Evolutionary conservation across 345 rosid genomes (phyloP), one percentile per base, ranked within the genome.

Genomic region (Cardiospermum halicacabum): DNA sequence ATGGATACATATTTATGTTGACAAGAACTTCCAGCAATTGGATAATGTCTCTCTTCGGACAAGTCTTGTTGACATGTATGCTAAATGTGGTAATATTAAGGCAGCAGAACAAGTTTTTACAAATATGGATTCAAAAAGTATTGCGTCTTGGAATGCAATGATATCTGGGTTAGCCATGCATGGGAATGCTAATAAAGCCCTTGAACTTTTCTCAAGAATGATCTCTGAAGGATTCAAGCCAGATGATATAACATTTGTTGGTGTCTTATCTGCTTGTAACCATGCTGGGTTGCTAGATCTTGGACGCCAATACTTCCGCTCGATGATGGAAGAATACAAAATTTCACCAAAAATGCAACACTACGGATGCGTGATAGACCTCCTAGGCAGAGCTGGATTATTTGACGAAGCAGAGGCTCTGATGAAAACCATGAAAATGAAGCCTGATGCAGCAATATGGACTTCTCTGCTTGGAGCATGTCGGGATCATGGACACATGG

Each of bases 361-460:
- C 77, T 91, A 81, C 57, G 89, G 93, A 55, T 83, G 93, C 71
- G 66, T 89, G 83, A 70, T 86, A 48, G 87, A 88, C 76, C 95
- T 91, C 72, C 75, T 88, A 26, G 96, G 91, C 34, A 76, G 71
- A 73, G 83, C 76, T 2, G 93, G 93, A 61, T 58, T 76, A 64
- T 83, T 86, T 54, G 83, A 77, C 63, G 96, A 88, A 74, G 89
- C 79, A 1, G 83, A 82, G 72, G 72, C 78, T 37, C 26, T 84
- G 65, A 75, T 85, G 47, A 64, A 67, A 27, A 68, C 53, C 5
- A 84, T 86, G 97, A 69, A 69, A 70, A 72, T 84, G 75, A 70
- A 82, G 18, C 90, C 88, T 0, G 92, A 87, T 78, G 88, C 77
- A 49, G 87, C 88, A 49, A 83, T 86, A 25, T 91, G 96, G 91